Conservation (phyloP, 75 land plant genomes). For the Isoetes taiwanensis region DNA sequence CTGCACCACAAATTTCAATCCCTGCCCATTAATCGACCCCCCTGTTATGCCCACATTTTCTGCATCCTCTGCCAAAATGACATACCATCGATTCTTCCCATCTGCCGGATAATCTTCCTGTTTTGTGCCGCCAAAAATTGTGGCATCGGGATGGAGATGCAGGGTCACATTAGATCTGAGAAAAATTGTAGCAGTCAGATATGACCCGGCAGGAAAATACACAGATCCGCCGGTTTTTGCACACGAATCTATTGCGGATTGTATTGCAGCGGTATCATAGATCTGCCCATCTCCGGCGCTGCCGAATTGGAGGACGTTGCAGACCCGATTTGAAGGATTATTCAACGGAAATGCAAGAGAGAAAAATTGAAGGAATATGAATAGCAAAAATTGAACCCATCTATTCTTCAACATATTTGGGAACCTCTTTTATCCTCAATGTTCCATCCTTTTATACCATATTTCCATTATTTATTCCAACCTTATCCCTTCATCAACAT, state of each 20-base stretch:
- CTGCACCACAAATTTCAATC: slow-evolving; percentile 42
- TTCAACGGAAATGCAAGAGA: too few relatives aligned
- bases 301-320: slow-evolving; percentile 22
- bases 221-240: slow-evolving; percentile 25
- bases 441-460: too few relatives aligned
- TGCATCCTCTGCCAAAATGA: slow-evolving; percentile 60
- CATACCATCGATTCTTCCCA: slow-evolving; percentile 51
- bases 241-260: slow-evolving; percentile 64
- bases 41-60: slow-evolving; percentile 58
- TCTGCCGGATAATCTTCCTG: slow-evolving; percentile 45
- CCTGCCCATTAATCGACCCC: slow-evolving; percentile 64
- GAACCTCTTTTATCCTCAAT: too few relatives aligned
- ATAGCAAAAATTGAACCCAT: too few relatives aligned
- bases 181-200: slow-evolving; percentile 61
- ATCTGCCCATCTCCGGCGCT: slow-evolving; percentile 52
- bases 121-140: slow-evolving; percentile 44
- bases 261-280: slow-evolving; percentile 69
- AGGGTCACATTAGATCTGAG: slow-evolving; percentile 41
- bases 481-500: too few relatives aligned
- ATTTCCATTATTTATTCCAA: too few relatives aligned
- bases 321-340: too few relatives aligned
- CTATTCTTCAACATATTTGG: too few relatives aligned
- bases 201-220: slow-evolving; percentile 49
- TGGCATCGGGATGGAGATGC: slow-evolving; percentile 36
- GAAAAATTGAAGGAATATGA: too few relatives aligned